Evolutionary conservation across 2,329 filamentous ascomycete genomes (phyloP), one percentile per base, ranked within the genome.

Genomic region (Fusarium penzigii): DNA sequence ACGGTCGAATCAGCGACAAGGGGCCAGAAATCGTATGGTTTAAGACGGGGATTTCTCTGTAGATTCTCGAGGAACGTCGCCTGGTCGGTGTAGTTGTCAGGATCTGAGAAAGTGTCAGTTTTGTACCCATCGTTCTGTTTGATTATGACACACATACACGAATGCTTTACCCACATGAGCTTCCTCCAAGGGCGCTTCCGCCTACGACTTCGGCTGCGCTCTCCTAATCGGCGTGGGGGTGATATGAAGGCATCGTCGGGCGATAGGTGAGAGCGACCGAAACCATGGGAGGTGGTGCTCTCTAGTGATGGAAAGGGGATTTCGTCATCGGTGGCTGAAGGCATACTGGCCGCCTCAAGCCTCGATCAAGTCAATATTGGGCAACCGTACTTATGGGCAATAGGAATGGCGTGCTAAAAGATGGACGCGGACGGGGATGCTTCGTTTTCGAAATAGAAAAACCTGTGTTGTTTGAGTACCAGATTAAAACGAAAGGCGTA

Each of bases 71-170:
- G 86, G 65, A 99, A 99, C 2, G 94, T 97, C 54, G 90, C 90
- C 68, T 94, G 92, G 69, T 99, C 94, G 39, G 94, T 97, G 70
- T 97, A 97, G 72, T 99, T 99, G 72, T 99, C 94, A n/a, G 94
- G 92, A 68, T 95, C 90, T 92, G 47, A 12, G 40, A 44, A 47
- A 17, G 52, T 42, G 47, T 57, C 39, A 57, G 50, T 40, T 41
- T 17, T 41, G 6, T 41, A n/a, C n/a, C 40, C 12, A 36, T 36
- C 13, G 5, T 11, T 12, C 10, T 36, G 5, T 11, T 38, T 34
- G 9, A 32, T 43, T 38, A 40, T 38, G 29, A 68, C 20, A 32
- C 11, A 73, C 85, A 59, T 76, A 92, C 89, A 96, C 34, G 89
- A 90, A 70, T 97, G 94, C 74, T 96, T 96, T 67, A 99, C 92